A percentile compares a stretch with the other conserved stretches of the same genome.
Evolutionary conservation across 108 stramenopile genomes (phyloP).

Genomic region (Discostella pseudostelligera): DNA sequence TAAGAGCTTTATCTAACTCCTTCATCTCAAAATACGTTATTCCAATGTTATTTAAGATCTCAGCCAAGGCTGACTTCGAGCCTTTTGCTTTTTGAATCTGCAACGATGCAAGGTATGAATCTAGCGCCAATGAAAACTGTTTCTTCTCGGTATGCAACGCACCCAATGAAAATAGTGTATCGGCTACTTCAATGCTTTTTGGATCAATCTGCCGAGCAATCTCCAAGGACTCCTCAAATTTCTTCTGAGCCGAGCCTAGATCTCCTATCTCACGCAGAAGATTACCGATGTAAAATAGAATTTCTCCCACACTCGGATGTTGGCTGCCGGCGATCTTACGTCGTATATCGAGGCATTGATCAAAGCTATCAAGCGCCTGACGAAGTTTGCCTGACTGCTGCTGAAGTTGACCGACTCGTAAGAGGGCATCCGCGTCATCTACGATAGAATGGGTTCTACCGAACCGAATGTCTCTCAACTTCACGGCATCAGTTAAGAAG

Average conservation of each 20-base stretch:
- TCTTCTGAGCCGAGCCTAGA: conserved; percentile 35
- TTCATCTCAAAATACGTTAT: conserved; percentile 43
- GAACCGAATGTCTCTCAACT: conserved; percentile 22
- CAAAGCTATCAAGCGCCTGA: conserved; percentile 34
- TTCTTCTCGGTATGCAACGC: conserved; percentile 38
- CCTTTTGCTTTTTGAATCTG: conserved; percentile 35
- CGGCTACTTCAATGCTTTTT: conserved; percentile 20
- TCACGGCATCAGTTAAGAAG: conserved; percentile 40
- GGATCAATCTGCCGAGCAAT: conserved; percentile 27
- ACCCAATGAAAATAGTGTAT: conserved; percentile 46
- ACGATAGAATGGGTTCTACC: conserved; percentile 23
- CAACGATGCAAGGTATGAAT: conserved; percentile 34
- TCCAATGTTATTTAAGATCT: conserved; percentile 52
- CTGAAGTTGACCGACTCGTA: conserved; percentile 51
- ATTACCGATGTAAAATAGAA: conserved; percentile 43
- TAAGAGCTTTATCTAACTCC: conserved; percentile 48
- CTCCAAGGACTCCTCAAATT: conserved; percentile 31
- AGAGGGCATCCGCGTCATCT: conserved; percentile 40
- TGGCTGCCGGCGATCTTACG: conserved; percentile 13
- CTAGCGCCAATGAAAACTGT: conserved; percentile 41
- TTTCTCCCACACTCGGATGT: conserved; percentile 35
- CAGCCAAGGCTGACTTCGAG: conserved; percentile 32
- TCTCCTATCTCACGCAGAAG: conserved; percentile 44
- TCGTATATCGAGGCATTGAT: conserved; percentile 36
- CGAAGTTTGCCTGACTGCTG: conserved; percentile 26